Evolutionary conservation across 139 green algal genomes (phyloP), one percentile per base, ranked within the genome.

Genomic region (Nannochloris sp.): DNA sequence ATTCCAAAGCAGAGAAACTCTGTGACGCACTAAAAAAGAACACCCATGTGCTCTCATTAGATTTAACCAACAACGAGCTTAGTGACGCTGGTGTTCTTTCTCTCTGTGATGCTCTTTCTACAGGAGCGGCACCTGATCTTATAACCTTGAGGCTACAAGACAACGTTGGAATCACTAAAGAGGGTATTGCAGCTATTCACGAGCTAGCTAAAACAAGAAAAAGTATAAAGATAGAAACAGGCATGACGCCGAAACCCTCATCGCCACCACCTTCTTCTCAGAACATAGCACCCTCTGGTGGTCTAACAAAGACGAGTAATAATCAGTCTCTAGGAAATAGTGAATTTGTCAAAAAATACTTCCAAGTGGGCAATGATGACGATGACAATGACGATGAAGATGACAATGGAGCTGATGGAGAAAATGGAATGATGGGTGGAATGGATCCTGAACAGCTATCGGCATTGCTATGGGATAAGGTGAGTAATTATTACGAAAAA

Each of bases 341-440:
- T 35, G 39, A 68, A 4, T 61, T 85, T 57, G 61, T 85, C 15
- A 62, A 60, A 5, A 75, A 85, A 39, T 88, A 81, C 54, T 88
- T 88, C 63, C 73, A 85, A 68, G 73, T 80, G 12, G 6, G 66
- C 10, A 33, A 10, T 12, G 19, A 27, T 38, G 54, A 37, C 13
- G 60, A 75, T 44, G 74, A 72, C 24, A 45, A 45, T 12, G 73
- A 72, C 33, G 70, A 78, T 1, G 71, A 83, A 3, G 42, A 63
- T 2, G 44, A 29, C 2, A 15, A 6, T 5, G 51, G 55, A 31
- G 55, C n/a, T 7, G 23, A 31, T 13, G 55, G 30, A 5, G 67
- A 66, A 12, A 47, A 66, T 24, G 30, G 9, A 19, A 31, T 65
- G n/a, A 29, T 60, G 29, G 48, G n/a, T 3, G 64, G 54, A 13